phyloP scores from a whole-genome alignment of 2,329 filamentous ascomycete species.

The Ascochyta rabiei region DNA sequence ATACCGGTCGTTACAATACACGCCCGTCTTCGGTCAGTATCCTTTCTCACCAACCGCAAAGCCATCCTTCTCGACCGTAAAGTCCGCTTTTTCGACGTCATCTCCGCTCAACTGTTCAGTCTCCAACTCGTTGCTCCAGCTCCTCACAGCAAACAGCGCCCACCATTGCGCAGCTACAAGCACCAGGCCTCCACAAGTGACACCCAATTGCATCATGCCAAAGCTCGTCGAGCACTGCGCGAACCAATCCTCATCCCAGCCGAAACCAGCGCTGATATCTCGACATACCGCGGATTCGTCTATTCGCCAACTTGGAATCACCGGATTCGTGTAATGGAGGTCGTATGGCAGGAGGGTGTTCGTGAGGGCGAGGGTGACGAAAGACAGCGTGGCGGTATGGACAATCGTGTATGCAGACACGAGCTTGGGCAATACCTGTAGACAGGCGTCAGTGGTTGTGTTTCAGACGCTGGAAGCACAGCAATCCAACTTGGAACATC shows the following conservation, averaged over 20 bases:
- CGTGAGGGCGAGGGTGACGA: constrained; percentile 35
- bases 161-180: constrained; percentile 46
- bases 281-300: constrained; percentile 32
- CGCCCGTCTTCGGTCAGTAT: constrained; percentile 6
- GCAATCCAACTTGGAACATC: background rate
- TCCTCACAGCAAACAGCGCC: constrained; percentile 35
- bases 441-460: constrained; percentile 19
- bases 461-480: background rate
- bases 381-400: constrained; percentile 35
- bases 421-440: constrained; percentile 30
- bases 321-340: constrained; percentile 25
- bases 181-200: constrained; percentile 29
- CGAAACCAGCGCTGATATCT: constrained; percentile 36
- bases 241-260: constrained; percentile 38
- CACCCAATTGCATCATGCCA: constrained; percentile 27
- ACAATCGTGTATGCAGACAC: constrained; percentile 35
- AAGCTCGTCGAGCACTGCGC: constrained; percentile 38
- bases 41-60: constrained; percentile 14
- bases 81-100: constrained; percentile 25
- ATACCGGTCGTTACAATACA: constrained; percentile 13
- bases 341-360: constrained; percentile 33
- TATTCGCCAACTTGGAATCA: constrained; percentile 29
- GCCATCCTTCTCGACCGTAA: constrained; percentile 2
- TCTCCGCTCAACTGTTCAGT: constrained; percentile 3
- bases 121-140: constrained; percentile 32